Base-by-base conservation (phyloP, 2,329 filamentous ascomycete species). In the Thielaviopsis musarum region DNA sequence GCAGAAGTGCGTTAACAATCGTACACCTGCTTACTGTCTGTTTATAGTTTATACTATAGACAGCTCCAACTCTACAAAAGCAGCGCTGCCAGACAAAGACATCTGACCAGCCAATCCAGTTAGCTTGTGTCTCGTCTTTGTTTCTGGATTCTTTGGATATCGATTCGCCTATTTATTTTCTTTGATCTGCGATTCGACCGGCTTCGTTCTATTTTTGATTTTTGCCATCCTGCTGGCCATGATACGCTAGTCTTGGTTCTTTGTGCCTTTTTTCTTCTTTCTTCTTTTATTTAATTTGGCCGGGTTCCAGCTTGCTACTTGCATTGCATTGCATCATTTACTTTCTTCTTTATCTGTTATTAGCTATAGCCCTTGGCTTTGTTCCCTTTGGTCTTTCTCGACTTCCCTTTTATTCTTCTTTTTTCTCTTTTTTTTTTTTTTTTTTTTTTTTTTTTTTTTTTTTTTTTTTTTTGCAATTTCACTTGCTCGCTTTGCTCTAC, bases 391-490 rank as follows among this genome's bases (percentile, higher is more conserved):
- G 28, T 45, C 56, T 55, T 57, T 45, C 54, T 52, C 41, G 45
- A 52, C 45, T 45, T 26, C 28, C 45, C 6, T 24, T 41, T 59
- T 54, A 51, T 38, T 52, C 30, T 55, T 59, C 59, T 57, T 22
- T 17, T 30, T 56, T 53, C 48, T 60, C 57, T 52, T 28, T 22
- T 51, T 59, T 54, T 52, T 54, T 58, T 54, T 57, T 61, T 19
- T 59, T 54, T 52, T 54, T 58, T 54, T 57, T 61, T 19, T 59
- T 54, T 52, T 54, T 58, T 54, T 57, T 61, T 19, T 59, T 54
- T 52, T 54, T 58, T 59, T 54, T 52, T 54, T 58, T 54, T 57
- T 61, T 19, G 51, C 22, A 38, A 9, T 57, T 51, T 24, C 21
- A 17, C 4, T 26, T 51, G 9, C 30, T 34, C 10, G 7, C 7